Conservation (phyloP, 768 basidiomycete genomes). For the Ramaria sp. region DNA sequence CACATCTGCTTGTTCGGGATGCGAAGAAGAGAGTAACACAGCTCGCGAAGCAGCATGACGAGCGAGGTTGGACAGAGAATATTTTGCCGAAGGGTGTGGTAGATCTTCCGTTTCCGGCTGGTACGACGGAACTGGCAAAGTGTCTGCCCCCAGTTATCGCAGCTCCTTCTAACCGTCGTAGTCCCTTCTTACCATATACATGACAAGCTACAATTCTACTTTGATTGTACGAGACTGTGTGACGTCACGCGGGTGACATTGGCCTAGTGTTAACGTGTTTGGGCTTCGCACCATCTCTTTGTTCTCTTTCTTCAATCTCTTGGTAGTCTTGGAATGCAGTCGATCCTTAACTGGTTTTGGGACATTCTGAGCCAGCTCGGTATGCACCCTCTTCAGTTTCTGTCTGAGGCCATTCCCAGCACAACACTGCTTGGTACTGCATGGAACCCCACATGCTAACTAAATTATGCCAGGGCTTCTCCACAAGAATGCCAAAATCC, state of each 20-base stretch:
- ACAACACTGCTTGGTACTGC: constrained; percentile 4
- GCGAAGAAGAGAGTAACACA: constrained; percentile 79
- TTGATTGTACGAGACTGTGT: neutral
- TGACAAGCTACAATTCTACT: neutral
- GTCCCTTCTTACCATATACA: constrained; percentile 58
- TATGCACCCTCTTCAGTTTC: constrained; percentile 26
- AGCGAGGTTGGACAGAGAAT: constrained; percentile 64
- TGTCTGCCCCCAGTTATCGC: constrained; percentile 54
- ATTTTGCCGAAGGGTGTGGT: constrained; percentile 74
- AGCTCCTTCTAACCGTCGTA: constrained; percentile 61
- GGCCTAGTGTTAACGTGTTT: neutral
- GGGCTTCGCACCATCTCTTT: neutral
- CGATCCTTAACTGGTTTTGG: constrained; percentile 93
- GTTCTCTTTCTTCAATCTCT: neutral
- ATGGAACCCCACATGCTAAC: neutral
- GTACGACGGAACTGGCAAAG: constrained; percentile 66
- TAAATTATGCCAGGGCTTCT: constrained; percentile 48
- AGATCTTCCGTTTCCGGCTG: constrained; percentile 87
- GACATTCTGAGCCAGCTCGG: constrained; percentile 90
- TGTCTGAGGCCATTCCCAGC: neutral
- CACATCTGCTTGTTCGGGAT: constrained; percentile 77
- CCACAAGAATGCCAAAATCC: constrained; percentile 99
- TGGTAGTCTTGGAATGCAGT: constrained; percentile 23
- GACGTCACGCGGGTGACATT: neutral
- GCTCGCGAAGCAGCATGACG: constrained; percentile 50